Percentiles rank a stretch among this genome's conserved stretches.
Conservation (phyloP, 345 rosid genomes). For the Pelargonium nanum region DNA sequence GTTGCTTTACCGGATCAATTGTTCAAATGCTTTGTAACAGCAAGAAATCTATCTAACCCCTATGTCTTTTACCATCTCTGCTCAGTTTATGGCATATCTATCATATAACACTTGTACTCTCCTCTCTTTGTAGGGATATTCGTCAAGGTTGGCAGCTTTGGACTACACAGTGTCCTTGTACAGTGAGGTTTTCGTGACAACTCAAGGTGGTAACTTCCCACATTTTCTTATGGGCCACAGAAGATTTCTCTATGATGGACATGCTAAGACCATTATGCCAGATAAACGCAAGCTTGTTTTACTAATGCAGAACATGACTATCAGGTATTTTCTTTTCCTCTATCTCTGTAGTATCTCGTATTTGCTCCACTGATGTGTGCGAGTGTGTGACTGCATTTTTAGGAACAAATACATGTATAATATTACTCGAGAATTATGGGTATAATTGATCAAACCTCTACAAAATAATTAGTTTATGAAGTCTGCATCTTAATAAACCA, state of each 20-base stretch:
- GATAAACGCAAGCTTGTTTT: constrained; percentile 73
- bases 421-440: not conserved
- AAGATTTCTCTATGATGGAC: constrained; percentile 74
- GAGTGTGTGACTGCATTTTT: not conserved
- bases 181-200: constrained; percentile 84
- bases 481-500: not conserved
- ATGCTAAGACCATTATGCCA: constrained; percentile 79
- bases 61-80: too few species aligned
- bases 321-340: constrained; percentile 40
- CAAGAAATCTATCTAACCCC: too few species aligned
- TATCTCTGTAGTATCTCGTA: not conserved
- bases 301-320: constrained; percentile 59
- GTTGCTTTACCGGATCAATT: too few species aligned
- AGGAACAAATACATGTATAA: not conserved
- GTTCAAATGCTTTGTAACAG: too few species aligned
- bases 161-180: constrained; percentile 81
- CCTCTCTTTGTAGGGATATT: constrained; percentile 46
- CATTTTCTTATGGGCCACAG: constrained; percentile 96
- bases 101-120: not conserved
- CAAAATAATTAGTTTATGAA: too few species aligned
- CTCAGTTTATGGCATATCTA: too few species aligned
- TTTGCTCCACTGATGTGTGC: not conserved
- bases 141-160: constrained; percentile 92
- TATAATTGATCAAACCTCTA: too few species aligned
- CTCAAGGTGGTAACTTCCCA: constrained; percentile 96